Evolutionary conservation across 2,329 filamentous ascomycete genomes (phyloP), one percentile per base, ranked within the genome.

Genomic region (Thermothelomyces thermophilus): DNA sequence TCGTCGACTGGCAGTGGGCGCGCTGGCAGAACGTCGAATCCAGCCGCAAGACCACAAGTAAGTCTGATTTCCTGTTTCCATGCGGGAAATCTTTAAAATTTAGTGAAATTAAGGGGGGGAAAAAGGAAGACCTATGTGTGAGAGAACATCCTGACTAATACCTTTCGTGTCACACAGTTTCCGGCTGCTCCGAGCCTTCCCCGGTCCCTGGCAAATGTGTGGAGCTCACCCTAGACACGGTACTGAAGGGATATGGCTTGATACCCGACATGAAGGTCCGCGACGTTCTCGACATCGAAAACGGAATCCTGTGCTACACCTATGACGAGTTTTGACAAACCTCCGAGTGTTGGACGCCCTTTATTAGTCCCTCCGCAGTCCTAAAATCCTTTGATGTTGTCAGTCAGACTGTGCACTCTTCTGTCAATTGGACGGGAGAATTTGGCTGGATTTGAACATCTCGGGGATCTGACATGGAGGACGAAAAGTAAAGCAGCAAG

Each of bases 1-100:
- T 46, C 11, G 43, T 46, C 5, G 43, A 46, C 22, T 46, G 43
- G 43, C 43, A 46, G 43, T 46, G 43, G 43, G 37, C 37, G 34
- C 43, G 43, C 24, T 46, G 43, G 43, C 43, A 46, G 43, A 17
- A 39, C 20, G 43, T 16, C 2, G 10, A 3, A 16, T 1, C 13
- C 2, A 14, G 2, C 10, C 43, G 43, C 10, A 19, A 22, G 10
- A 31, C 19, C 6, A 6, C n/a, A 34, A 39, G 43, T 46, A 39
- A 39, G 43, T 31, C 16, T 2, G 17, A 13, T 11, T 11, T 19
- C 8, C 13, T n/a, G 10, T 13, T 11, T 36, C 28, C 11, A 7
- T 33, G 31, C 28, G 30, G 17, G 4, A 8, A 17, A 10, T n/a
- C 11, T 28, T n/a, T n/a, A n/a, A n/a, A n/a, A 10, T 8, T 3